Evolutionary conservation across 176 grass and related monocot genomes (phyloP), one percentile per base, ranked within the genome.

Genomic region (Aegilops longissima): DNA sequence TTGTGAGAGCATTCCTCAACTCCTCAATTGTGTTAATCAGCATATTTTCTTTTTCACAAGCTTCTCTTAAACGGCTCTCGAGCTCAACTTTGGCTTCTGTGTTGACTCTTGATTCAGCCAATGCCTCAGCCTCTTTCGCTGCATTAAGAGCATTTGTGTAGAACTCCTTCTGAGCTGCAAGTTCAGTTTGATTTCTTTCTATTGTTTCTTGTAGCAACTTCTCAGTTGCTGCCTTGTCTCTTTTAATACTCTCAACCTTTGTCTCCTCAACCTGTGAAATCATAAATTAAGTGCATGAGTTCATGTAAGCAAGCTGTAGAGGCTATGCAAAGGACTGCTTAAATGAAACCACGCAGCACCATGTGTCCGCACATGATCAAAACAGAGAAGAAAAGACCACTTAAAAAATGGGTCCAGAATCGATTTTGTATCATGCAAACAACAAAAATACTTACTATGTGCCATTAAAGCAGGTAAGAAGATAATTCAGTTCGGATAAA

Each of bases 141-240:
- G 94, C 91, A 90, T 94, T 99, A 64, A 99, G 91, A 88, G 97
- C 94, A 89, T 89, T 99, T 40, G 92, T 86, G 79, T 94, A 99
- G 91, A 99, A 97, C 90, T 99, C 97, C 87, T 99, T 99, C 86
- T 97, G 94, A 83, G 97, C 90, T 61, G 87, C 78, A 86, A 99
- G 91, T 77, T 99, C 97, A 44, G 89, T 83, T 94, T 97, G 97
- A 80, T 99, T 99, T 88, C 91, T 93, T 90, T 99, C 97, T 87
- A 99, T 95, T 51, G 97, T 97, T 91, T 99, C 97, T 91, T 99
- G 97, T 84, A 99, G 85, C 75, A 99, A 81, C 77, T 97, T 99
- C 62, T 99, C 97, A 66, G 94, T 99, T 52, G 89, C 80, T 51
- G 92, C 83, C 89, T 99, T 99, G 65, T 99, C 97, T 90, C 94